These are phyloP conservation scores for Suillus clintonianus DNA, from an alignment of 768 basidiomycete genomes.

Conservation along the genomic window DNA sequence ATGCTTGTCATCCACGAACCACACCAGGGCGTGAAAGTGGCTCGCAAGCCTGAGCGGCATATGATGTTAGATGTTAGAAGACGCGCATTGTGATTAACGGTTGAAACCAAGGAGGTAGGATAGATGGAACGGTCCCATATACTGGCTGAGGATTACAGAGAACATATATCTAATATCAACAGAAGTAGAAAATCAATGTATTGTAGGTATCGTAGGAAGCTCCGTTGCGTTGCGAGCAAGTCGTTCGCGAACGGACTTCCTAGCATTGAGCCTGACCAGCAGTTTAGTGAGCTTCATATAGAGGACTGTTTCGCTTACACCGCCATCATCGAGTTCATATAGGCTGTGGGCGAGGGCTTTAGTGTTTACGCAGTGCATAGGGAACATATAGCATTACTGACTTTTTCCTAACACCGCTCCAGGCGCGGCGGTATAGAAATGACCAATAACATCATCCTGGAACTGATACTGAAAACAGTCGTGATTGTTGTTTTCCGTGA, in stretches of 20 bases:
- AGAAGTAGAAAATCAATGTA: not conserved
- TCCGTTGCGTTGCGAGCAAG: slow-evolving; percentile 1
- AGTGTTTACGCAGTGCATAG: not conserved
- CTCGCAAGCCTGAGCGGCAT: no score
- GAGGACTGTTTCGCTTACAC: slow-evolving; percentile 15
- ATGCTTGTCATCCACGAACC: no score
- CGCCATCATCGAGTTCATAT: slow-evolving; percentile 23
- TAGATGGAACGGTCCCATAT: not conserved
- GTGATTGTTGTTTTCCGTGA: not conserved
- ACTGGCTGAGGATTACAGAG: not conserved
- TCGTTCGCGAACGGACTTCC: slow-evolving; percentile 17
- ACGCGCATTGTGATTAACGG: not conserved
- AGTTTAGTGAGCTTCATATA: not conserved
- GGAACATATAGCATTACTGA: slow-evolving; percentile 1
- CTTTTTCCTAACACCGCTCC: slow-evolving; percentile 19
- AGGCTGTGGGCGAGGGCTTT: slow-evolving; percentile 10
- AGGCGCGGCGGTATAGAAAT: slow-evolving; percentile 13
- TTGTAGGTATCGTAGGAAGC: slow-evolving; percentile 18
- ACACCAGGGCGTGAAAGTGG: no score
- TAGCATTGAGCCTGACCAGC: slow-evolving; percentile 6
- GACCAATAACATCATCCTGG: slow-evolving; percentile 2
- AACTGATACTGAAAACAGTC: slow-evolving; percentile 14
- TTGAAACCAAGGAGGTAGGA: not conserved
- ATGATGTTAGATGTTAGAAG: no score
- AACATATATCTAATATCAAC: not conserved